A percentile compares a stretch with the other conserved stretches of the same genome.
These are phyloP conservation scores for Phytophthora constricta DNA, from an alignment of 352 stramenopile genomes.

Conservation along the genomic window DNA sequence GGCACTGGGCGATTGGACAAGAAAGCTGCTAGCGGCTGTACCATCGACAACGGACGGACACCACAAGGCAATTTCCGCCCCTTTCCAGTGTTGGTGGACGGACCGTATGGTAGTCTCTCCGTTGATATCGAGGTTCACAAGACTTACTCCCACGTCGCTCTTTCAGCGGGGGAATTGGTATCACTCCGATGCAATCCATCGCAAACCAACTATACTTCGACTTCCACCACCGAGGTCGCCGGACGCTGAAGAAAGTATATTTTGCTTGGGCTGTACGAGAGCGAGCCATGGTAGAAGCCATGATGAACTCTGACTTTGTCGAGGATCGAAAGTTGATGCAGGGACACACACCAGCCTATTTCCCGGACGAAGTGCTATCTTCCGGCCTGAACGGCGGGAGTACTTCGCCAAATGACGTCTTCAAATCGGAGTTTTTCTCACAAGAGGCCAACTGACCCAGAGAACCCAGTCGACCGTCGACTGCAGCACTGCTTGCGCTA, in stretches of 20 bases:
- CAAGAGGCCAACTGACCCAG: slow-evolving; percentile 28
- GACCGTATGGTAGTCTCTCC: neutral
- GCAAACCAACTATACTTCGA: neutral
- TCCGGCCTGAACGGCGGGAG: slow-evolving; percentile 7
- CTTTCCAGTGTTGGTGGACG: neutral
- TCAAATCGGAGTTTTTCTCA: slow-evolving; percentile 48
- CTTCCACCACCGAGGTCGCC: neutral
- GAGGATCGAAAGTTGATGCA: slow-evolving; percentile 5
- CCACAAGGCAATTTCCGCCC: neutral
- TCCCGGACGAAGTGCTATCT: slow-evolving; percentile 16
- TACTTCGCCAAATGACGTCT: slow-evolving; percentile 16
- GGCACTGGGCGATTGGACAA: neutral
- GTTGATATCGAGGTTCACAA: neutral
- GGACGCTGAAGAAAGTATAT: slow-evolving; percentile 34
- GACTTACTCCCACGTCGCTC: neutral
- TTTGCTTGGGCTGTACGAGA: slow-evolving; percentile 54
- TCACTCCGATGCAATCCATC: neutral
- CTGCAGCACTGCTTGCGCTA: slow-evolving; percentile 33
- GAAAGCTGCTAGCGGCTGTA: neutral
- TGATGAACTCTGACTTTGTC: slow-evolving; percentile 18
- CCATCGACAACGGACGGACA: neutral
- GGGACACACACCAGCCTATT: slow-evolving; percentile 10
- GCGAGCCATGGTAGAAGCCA: slow-evolving; percentile 39
- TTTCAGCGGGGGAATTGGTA: neutral
- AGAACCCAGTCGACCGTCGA: slow-evolving; percentile 29